A percentile compares a stretch with the other conserved stretches of the same genome.
phyloP scores from a whole-genome alignment of 225 moss, liverwort and hornwort species.

The Polytrichum commune region DNA sequence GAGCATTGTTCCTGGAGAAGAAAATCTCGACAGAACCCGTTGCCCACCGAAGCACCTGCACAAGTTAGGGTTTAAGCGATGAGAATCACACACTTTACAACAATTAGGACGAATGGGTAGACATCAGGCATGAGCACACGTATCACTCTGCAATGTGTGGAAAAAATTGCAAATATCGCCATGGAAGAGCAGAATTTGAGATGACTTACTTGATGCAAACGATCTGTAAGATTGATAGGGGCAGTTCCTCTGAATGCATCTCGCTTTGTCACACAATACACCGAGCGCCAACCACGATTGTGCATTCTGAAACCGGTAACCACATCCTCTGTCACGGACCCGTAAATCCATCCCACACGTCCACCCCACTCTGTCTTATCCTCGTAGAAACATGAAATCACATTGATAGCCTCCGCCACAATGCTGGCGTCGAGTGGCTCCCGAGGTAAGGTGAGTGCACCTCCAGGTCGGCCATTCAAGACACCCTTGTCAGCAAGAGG shows the following conservation, averaged over 20 bases:
- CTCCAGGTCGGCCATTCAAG: slow-evolving; percentile 22
- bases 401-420: slow-evolving; percentile 58
- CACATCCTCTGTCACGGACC: slow-evolving; percentile 97
- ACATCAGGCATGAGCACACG: background rate
- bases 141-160: no score
- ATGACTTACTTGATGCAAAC: slow-evolving; percentile 70
- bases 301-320: slow-evolving; percentile 98
- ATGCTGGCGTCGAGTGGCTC: slow-evolving; percentile 59
- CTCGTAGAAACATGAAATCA: slow-evolving; percentile 61
- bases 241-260: slow-evolving; percentile 92
- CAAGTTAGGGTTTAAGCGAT: background rate
- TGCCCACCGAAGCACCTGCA: slow-evolving; percentile 88
- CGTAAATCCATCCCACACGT: slow-evolving; percentile 82
- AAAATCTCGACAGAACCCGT: slow-evolving; percentile 97
- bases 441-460: slow-evolving; percentile 22
- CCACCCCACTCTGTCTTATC: slow-evolving; percentile 63
- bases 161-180: background rate
- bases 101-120: background rate
- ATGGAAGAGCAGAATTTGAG: background rate
- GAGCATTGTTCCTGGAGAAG: slow-evolving; percentile 85
- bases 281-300: slow-evolving; percentile 92
- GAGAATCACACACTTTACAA: background rate
- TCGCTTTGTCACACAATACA: slow-evolving; percentile 86
- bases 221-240: slow-evolving; percentile 95
- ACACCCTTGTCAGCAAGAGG: slow-evolving; percentile 25